Conservation (phyloP, 2,329 filamentous ascomycete genomes). For the Cytospora schulzeri region DNA sequence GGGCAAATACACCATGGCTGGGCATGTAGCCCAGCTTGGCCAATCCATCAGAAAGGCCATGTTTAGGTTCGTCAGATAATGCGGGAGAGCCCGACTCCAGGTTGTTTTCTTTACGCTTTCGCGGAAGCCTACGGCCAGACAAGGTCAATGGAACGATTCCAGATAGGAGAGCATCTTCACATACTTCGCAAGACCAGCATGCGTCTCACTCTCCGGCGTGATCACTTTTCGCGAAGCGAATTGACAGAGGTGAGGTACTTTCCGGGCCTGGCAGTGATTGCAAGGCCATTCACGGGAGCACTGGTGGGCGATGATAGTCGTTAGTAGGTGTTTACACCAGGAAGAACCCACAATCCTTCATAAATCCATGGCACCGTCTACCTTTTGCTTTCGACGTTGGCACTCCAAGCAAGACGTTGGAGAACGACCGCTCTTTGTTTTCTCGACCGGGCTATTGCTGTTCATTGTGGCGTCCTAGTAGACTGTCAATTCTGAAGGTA, state of each 20-base stretch:
- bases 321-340: slow-evolving; percentile 4
- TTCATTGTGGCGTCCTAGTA: slow-evolving; percentile 5
- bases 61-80: slow-evolving; percentile 20
- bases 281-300: slow-evolving; percentile 54
- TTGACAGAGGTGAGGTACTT: slow-evolving; percentile 51
- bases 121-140: slow-evolving; percentile 27
- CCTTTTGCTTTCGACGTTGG: slow-evolving; percentile 54
- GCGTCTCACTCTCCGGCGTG: slow-evolving; percentile 26
- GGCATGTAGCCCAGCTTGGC: slow-evolving; percentile 28
- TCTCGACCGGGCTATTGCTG: slow-evolving; percentile 20
- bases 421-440: slow-evolving; percentile 25
- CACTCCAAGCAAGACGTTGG: slow-evolving; percentile 47
- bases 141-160: not conserved
- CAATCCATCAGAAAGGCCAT: slow-evolving; percentile 24
- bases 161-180: not conserved
- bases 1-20: slow-evolving; percentile 23
- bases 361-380: slow-evolving; percentile 26
- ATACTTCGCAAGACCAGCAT: slow-evolving; percentile 13
- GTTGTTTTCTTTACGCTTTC: slow-evolving; percentile 32
- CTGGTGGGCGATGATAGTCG: slow-evolving; percentile 33
- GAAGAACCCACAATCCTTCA: not conserved
- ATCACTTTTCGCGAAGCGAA: slow-evolving; percentile 41
- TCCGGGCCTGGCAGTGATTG: slow-evolving; percentile 50
- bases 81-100: slow-evolving; percentile 26
- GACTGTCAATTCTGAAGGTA: not conserved